Evolutionary conservation across 1,139 yeast species (phyloP).

Genomic region (Geotrichum restrictum): DNA sequence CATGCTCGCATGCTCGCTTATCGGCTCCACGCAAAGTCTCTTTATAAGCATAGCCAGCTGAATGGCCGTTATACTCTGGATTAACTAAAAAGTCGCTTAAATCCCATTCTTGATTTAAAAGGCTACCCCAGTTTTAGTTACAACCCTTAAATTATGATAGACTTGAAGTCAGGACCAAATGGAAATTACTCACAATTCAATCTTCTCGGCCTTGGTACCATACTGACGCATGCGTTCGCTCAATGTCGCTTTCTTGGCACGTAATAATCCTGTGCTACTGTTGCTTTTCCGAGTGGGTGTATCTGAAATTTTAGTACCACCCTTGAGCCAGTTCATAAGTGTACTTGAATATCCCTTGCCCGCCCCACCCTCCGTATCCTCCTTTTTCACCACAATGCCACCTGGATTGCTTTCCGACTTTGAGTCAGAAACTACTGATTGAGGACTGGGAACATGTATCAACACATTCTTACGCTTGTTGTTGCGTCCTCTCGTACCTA

Average conservation of each 20-base stretch:
- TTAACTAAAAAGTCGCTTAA: conserved; percentile 32
- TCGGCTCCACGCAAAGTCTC: conserved; percentile 31
- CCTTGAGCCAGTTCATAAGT: no score
- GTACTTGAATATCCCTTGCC: not conserved
- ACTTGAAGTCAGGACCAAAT: not conserved
- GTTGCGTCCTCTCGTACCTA: not conserved
- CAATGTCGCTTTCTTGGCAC: not conserved
- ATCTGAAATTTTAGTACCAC: not conserved
- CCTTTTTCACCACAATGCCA: not conserved
- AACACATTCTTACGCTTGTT: conserved; percentile 5
- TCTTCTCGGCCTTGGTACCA: not conserved
- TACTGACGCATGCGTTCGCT: not conserved
- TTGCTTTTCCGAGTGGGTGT: not conserved
- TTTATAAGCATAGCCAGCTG: conserved; percentile 27
- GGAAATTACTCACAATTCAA: conserved; percentile 7
- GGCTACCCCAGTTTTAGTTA: conserved; percentile 1
- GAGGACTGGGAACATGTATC: conserved; percentile 6
- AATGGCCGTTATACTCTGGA: conserved; percentile 26
- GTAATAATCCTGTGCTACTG: not conserved
- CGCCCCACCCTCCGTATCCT: not conserved
- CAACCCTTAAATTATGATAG: not conserved
- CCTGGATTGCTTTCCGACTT: not conserved
- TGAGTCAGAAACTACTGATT: not conserved
- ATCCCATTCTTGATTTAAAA: conserved; percentile 25
- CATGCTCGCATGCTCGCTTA: conserved; percentile 30